Percentiles rank a stretch among this genome's conserved stretches.
Evolutionary conservation across 805 yeast genomes (phyloP).

Genomic region (Saccharomyces kudriavzevii): DNA sequence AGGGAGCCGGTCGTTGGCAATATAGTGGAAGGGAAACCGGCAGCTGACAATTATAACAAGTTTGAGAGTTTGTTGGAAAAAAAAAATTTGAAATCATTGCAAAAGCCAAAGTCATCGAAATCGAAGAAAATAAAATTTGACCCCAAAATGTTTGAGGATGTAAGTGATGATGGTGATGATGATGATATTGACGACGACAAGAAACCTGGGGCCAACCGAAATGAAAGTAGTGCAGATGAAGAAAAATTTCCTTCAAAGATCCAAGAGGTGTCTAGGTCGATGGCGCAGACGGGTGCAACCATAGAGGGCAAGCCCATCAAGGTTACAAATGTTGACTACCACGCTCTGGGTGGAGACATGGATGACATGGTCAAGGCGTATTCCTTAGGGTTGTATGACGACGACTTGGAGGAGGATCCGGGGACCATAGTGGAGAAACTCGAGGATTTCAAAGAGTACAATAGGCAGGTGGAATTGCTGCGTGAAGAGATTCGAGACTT

Average conservation of each 20-base stretch:
- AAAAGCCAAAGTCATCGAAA: neutral
- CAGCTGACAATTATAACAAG: neutral
- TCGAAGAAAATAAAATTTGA: neutral
- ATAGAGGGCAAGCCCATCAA: slow-evolving; percentile 4
- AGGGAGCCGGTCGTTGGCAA: slow-evolving; percentile 2
- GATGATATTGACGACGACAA: neutral
- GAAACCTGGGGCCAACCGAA: neutral
- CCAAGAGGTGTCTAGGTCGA: neutral
- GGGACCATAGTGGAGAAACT: slow-evolving; percentile 49
- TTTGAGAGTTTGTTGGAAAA: neutral
- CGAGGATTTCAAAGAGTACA: slow-evolving; percentile 47
- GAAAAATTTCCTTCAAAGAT: neutral
- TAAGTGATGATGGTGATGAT: neutral
- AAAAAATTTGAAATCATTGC: slow-evolving; percentile 1
- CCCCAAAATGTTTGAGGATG: slow-evolving; percentile 1
- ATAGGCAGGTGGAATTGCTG: slow-evolving; percentile 36
- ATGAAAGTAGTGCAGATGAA: neutral
- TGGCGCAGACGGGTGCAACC: neutral
- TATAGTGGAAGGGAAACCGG: slow-evolving; percentile 5
- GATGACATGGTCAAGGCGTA: slow-evolving; percentile 58
- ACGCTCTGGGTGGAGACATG: slow-evolving; percentile 36
- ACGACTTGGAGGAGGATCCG: slow-evolving; percentile 43
- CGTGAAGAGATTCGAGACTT: slow-evolving; percentile 24
- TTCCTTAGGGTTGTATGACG: slow-evolving; percentile 51
- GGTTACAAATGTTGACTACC: slow-evolving; percentile 34